phyloP scores from a whole-genome alignment of 495 filamentous ascomycete genomes.

The Podospora comata region DNA sequence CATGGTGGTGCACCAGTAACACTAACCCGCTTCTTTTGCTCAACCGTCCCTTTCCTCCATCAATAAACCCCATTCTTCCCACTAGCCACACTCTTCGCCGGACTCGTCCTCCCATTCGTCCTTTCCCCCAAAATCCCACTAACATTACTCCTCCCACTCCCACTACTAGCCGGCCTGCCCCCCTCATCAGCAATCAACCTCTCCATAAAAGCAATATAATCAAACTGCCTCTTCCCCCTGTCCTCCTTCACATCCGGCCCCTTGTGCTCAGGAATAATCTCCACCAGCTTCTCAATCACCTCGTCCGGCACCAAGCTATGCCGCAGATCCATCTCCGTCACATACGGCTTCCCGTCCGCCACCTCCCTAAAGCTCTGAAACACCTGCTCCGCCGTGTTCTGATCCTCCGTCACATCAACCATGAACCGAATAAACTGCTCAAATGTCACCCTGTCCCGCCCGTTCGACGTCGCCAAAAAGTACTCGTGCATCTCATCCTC shows the following conservation, averaged over 20 bases:
- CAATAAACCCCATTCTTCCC: constrained; percentile 17
- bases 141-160: not conserved
- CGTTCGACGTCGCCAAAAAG: constrained; percentile 74
- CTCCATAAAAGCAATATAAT: constrained; percentile 93
- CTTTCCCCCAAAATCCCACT: not conserved
- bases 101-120: constrained; percentile 5
- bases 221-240: constrained; percentile 72
- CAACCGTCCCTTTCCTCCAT: not conserved
- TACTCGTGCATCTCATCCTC: constrained; percentile 95
- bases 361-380: constrained; percentile 96
- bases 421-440: constrained; percentile 99
- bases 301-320: constrained; percentile 94
- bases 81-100: constrained; percentile 8
- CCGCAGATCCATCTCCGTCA: constrained; percentile 93
- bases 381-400: constrained; percentile 96
- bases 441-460: constrained; percentile 77
- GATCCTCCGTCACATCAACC: constrained; percentile 97
- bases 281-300: constrained; percentile 84
- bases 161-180: constrained; percentile 9
- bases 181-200: constrained; percentile 53
- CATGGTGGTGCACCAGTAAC: not conserved
- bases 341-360: constrained; percentile 97
- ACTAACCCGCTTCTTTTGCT: not conserved
- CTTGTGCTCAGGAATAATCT: constrained; percentile 76
- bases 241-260: constrained; percentile 80